phyloP scores from a whole-genome alignment of 768 basidiomycete genomes.

The Lentinula boryana region DNA sequence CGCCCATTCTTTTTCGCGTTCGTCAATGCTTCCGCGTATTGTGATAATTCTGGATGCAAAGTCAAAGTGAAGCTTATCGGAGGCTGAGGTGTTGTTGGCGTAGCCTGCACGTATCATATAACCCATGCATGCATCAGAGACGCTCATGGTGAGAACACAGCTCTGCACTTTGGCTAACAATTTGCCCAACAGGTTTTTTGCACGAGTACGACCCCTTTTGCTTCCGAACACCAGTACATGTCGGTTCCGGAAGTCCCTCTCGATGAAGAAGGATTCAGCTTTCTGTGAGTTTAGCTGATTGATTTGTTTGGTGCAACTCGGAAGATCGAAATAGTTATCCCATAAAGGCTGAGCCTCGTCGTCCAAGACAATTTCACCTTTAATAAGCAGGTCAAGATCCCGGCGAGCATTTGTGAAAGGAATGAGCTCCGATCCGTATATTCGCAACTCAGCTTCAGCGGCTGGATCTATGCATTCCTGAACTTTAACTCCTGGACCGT shows the following conservation, averaged over 20 bases:
- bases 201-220: constrained; percentile 21
- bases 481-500: constrained; percentile 28
- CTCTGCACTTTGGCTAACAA: constrained; percentile 33
- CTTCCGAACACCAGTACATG: constrained; percentile 36
- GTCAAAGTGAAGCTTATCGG: constrained; percentile 8
- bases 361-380: constrained; percentile 28
- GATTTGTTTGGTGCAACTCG: constrained; percentile 31
- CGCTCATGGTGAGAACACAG: constrained; percentile 26
- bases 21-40: constrained; percentile 31
- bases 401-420: constrained; percentile 21
- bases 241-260: constrained; percentile 31
- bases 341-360: constrained; percentile 29
- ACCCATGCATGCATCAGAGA: constrained; percentile 27
- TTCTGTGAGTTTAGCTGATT: constrained; percentile 27
- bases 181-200: constrained; percentile 23
- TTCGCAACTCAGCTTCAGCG: constrained; percentile 29
- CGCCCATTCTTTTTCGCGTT: constrained; percentile 21
- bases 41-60: constrained; percentile 27
- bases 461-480: constrained; percentile 16
- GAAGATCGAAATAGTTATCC: constrained; percentile 42
- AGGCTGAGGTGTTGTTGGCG: constrained; percentile 21
- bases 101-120: constrained; percentile 31
- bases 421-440: constrained; percentile 28
- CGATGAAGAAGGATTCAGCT: constrained; percentile 23
- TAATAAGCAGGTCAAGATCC: constrained; percentile 28